A percentile compares a stretch with the other conserved stretches of the same genome.
These are phyloP conservation scores for Noccaea bulbosa DNA, from an alignment of 345 rosid genomes.

Conservation along the genomic window DNA sequence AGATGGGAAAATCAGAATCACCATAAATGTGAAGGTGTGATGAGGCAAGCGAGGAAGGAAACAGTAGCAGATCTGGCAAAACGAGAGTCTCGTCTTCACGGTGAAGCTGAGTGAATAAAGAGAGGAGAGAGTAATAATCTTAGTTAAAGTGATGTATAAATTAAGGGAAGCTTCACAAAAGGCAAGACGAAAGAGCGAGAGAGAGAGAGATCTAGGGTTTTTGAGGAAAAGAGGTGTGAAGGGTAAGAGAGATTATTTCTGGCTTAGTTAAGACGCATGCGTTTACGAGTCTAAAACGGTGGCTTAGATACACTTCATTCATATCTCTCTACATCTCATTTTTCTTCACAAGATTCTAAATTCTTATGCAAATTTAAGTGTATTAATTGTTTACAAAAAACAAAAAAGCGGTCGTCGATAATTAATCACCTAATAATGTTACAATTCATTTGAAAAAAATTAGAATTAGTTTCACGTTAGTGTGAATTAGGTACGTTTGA, in stretches of 20 bases:
- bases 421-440: background rate
- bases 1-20: conserved; percentile 1
- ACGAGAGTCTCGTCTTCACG: conserved; percentile 28
- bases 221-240: conserved; percentile 38
- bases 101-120: conserved; percentile 37
- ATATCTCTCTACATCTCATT: conserved; percentile 9
- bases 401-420: background rate
- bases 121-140: conserved; percentile 26
- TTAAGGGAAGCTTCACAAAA: conserved; percentile 39
- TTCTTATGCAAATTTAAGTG: background rate
- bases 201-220: conserved; percentile 57
- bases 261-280: conserved; percentile 55
- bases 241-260: conserved; percentile 21
- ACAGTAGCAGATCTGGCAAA: conserved; percentile 47
- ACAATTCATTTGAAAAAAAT: background rate
- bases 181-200: conserved; percentile 30
- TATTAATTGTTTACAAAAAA: background rate
- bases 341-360: background rate
- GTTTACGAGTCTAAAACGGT: conserved; percentile 46
- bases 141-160: conserved; percentile 36
- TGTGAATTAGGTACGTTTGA: background rate
- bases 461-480: background rate
- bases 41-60: conserved; percentile 3
- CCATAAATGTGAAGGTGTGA: conserved; percentile 34
- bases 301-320: conserved; percentile 34